Conservation (phyloP, 345 rosid genomes). For the Erucastrum elatum region DNA sequence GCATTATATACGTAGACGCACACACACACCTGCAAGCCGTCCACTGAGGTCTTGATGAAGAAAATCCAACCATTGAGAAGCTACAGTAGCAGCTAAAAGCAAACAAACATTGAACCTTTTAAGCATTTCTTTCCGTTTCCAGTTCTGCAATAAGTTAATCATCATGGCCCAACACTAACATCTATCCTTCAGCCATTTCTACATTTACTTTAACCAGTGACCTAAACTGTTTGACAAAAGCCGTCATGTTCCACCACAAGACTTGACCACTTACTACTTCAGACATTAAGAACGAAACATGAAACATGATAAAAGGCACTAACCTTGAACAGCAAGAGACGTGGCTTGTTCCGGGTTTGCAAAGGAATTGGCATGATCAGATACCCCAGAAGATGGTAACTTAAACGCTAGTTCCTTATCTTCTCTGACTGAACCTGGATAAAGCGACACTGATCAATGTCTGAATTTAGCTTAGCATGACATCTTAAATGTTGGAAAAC, state of each 20-base stretch:
- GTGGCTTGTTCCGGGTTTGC: constrained; percentile 52
- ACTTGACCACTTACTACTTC: background rate
- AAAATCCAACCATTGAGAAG: constrained; percentile 94
- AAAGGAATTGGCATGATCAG: constrained; percentile 46
- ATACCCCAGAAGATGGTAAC: constrained; percentile 53
- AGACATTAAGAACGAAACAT: background rate
- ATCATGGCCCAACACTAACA: constrained; percentile 23
- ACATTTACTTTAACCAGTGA: too few species aligned
- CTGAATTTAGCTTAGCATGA: constrained; percentile 31
- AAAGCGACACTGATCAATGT: constrained; percentile 32
- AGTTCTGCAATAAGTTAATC: constrained; percentile 28
- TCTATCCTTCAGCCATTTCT: too few species aligned
- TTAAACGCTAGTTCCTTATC: constrained; percentile 50
- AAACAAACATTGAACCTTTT: constrained; percentile 33
- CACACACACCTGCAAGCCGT: constrained; percentile 68
- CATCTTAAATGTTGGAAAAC: constrained; percentile 40
- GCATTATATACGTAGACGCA: background rate
- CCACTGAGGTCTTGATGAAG: constrained; percentile 92
- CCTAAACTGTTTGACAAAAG: background rate
- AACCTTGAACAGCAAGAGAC: constrained; percentile 74
- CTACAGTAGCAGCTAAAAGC: constrained; percentile 82
- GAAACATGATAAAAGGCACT: constrained; percentile 14
- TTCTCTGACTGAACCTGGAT: constrained; percentile 41
- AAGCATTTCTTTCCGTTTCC: constrained; percentile 23
- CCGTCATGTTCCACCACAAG: background rate